Conservation (phyloP, 768 basidiomycete genomes). For the Collybia nuda region DNA sequence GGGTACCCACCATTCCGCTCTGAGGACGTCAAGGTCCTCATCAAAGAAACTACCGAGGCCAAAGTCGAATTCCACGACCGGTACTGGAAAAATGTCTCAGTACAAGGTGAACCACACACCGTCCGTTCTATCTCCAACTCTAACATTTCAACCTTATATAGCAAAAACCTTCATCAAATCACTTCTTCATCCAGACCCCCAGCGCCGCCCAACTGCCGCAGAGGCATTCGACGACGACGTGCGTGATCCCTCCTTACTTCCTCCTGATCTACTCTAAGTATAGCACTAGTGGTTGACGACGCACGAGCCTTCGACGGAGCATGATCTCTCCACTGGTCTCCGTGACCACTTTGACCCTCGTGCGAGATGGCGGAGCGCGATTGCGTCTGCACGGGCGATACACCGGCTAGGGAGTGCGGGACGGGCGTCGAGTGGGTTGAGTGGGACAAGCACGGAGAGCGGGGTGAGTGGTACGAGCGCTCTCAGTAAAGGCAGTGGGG, state of each 20-base stretch:
- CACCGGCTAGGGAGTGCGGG: background rate
- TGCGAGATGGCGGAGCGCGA: conserved; percentile 73
- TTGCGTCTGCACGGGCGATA: conserved; percentile 47
- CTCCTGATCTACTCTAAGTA: background rate
- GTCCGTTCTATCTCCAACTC: background rate
- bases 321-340: conserved; percentile 72
- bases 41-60: conserved; percentile 82
- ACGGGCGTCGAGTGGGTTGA: no score
- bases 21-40: conserved; percentile 66
- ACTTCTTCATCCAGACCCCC: conserved; percentile 71
- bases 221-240: conserved; percentile 72
- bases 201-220: conserved; percentile 67
- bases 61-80: conserved; percentile 89
- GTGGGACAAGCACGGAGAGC: conserved; percentile 10
- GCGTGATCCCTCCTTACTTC: conserved; percentile 18
- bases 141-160: conserved; percentile 28
- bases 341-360: conserved; percentile 82
- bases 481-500: conserved; percentile 1
- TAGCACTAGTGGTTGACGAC: conserved; percentile 70
- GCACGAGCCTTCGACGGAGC: conserved; percentile 62
- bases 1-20: conserved; percentile 95
- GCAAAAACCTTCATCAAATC: conserved; percentile 83
- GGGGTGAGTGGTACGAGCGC: background rate
- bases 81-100: conserved; percentile 91
- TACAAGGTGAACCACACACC: conserved; percentile 50